Base-by-base conservation (phyloP, 768 basidiomycete genomes). In the Rhodotorula taiwanensis region DNA sequence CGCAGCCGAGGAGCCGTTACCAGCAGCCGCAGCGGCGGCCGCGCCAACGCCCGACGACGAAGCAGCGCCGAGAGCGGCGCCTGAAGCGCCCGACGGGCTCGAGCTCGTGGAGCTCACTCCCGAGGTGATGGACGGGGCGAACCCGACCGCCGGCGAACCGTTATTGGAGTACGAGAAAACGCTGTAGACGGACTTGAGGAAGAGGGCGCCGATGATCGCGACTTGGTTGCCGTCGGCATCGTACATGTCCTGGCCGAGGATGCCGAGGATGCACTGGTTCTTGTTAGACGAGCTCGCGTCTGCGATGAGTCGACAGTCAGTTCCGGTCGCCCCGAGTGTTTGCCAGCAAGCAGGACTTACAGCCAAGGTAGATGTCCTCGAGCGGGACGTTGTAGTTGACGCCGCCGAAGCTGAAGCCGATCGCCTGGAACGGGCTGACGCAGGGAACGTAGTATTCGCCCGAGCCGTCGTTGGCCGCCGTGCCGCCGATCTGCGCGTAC, bases 131-230 rank as follows among this genome's bases (percentile, higher is more conserved):
- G 62, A 64, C 10, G 28, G 39, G 21, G 67, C 67, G 57, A 69
- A 65, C 1, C 67, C 67, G 52, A 69, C 67, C n/a, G 69, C 64
- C 13, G 69, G 69, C 2, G 54, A 23, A n/a, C 69, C 69, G 43
- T 58, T 58, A 10, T 62, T 49, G n/a, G 64, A 66, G 64, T 70
- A 70, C 7, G 53, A 53, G 61, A 59, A 70, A 27, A 70, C 58
- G 18, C 64, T 45, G 54, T 70, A 70, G 56, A 53, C 58, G 2
- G 63, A 51, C 60, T 60, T 63, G 49, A 63, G 58, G 61, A 63
- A 63, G 39, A 62, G 62, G 47, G 31, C 50, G 5, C 58, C 67
- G 62, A 67, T n/a, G 36, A 60, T 64, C 5, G 62, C 62, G 30
- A 62, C 64, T 11, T 39, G 4, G 39, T 49, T 48, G 11, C 67